A percentile compares a stretch with the other conserved stretches of the same genome.
phyloP scores from a whole-genome alignment of 176 grass and related monocot genomes.

The Cymbopogon citratus region DNA sequence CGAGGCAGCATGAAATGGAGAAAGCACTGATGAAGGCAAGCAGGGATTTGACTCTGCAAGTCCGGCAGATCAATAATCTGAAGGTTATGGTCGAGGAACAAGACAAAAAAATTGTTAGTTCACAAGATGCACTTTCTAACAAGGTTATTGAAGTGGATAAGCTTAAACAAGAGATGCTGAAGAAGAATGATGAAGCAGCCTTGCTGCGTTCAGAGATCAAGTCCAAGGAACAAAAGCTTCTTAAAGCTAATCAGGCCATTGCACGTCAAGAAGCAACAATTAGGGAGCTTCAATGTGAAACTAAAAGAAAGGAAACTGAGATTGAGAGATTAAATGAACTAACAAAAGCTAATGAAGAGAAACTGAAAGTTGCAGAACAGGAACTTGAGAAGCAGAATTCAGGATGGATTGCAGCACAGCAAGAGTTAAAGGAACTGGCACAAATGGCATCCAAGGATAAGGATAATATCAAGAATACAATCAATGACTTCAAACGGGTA shows the following conservation, averaged over 20 bases:
- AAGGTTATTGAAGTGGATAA: slow-evolving; percentile 63
- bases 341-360: slow-evolving; percentile 48
- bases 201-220: slow-evolving; percentile 50
- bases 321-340: slow-evolving; percentile 51
- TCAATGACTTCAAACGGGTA: slow-evolving; percentile 55
- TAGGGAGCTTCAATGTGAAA: slow-evolving; percentile 39
- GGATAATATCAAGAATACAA: slow-evolving; percentile 41
- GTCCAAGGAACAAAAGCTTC: slow-evolving; percentile 49
- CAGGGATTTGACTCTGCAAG: slow-evolving; percentile 52
- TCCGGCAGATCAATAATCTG: slow-evolving; percentile 62
- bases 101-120: slow-evolving; percentile 46
- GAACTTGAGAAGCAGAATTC: slow-evolving; percentile 61
- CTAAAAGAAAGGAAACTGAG: slow-evolving; percentile 52
- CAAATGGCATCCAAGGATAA: slow-evolving; percentile 49
- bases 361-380: slow-evolving; percentile 47
- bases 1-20: slow-evolving; percentile 63
- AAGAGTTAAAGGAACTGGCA: slow-evolving; percentile 66
- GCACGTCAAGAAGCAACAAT: slow-evolving; percentile 49
- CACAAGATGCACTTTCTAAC: slow-evolving; percentile 47
- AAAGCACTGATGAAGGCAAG: slow-evolving; percentile 54
- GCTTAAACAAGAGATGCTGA: slow-evolving; percentile 51
- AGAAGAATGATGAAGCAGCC: slow-evolving; percentile 55
- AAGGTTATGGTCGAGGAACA: slow-evolving; percentile 54
- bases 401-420: slow-evolving; percentile 52
- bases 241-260: slow-evolving; percentile 38